Evolutionary conservation across 2,329 filamentous ascomycete species (phyloP), one percentile per base, ranked within the genome.

Genomic region (Boeremia lycopersici): DNA sequence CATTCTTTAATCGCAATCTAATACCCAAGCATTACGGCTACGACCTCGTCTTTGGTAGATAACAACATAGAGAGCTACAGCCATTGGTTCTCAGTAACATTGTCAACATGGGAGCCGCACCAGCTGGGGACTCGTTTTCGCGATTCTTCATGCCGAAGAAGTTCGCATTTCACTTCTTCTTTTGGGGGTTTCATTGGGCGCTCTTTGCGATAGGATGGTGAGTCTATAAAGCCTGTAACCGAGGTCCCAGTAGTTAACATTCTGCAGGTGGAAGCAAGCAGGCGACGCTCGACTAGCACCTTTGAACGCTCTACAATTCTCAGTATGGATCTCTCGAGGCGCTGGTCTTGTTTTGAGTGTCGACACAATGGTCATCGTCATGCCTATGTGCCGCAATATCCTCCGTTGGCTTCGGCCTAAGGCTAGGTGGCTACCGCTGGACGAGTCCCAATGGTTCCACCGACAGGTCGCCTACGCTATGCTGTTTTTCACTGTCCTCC

Each of bases 401-500:
- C 84, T 99, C 72, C 86, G 91, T 73, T 89, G 86, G 71, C 76
- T 98, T 52, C 86, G 95, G 61, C 95, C 95, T 25, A 96, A 96
- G 80, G 78, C 96, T 61, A 85, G 86, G 75, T 96, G 89, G 80
- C 74, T 98, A 11, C 95, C 95, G 5, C 83, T 99, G n/a, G 95
- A 99, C 70, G 95, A 99, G 78, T 96, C 92, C 56, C 84, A 93
- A 63, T 99, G 92, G 92, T 96, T 99, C 76, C 95, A 99, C 79
- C 85, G 93, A 61, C 95, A 99, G 76, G 84, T 96, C 38, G 93
- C 95, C 15, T 99, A 99, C 73, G 82, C 91, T 1, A 81, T 98
- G 78, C 81, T 98, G 3, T 72, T 96, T 50, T 99, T 93, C 76
- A 90, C 88, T 26, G 83, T 87, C 44, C 76, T 91, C 26, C 95